phyloP scores from a whole-genome alignment of 352 stramenopile genomes.

The Globisporangium acanthophoron region DNA sequence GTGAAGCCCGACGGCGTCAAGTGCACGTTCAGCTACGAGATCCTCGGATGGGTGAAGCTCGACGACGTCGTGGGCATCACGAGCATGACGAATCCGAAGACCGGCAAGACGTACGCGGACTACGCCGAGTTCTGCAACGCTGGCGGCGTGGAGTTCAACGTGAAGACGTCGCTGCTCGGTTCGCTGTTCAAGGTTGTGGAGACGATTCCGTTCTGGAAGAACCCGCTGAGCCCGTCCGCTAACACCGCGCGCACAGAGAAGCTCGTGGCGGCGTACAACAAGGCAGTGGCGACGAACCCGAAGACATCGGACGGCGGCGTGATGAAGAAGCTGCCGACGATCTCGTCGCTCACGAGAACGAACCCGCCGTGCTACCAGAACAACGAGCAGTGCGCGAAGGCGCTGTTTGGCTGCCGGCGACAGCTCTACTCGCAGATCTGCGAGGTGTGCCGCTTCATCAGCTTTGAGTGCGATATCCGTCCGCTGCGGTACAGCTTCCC shows the following conservation, averaged over 20 bases:
- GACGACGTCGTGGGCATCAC: conserved; percentile 76
- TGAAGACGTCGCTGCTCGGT: conserved; percentile 21
- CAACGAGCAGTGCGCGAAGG: conserved; percentile 33
- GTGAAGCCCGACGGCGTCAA: conserved; percentile 46
- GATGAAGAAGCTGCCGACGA: conserved; percentile 41
- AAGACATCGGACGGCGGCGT: conserved; percentile 28
- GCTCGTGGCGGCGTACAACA: conserved; percentile 44
- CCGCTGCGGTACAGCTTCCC: not conserved
- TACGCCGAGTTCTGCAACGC: conserved; percentile 59
- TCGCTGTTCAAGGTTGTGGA: conserved; percentile 22
- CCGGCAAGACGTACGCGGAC: too few relatives aligned
- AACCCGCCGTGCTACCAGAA: conserved; percentile 69
- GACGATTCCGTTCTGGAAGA: conserved; percentile 60
- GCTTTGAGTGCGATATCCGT: not conserved
- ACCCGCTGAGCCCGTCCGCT: conserved; percentile 32
- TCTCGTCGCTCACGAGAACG: conserved; percentile 20
- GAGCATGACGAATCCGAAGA: too few relatives aligned
- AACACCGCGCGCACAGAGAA: conserved; percentile 40
- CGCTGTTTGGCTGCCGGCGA: conserved; percentile 46
- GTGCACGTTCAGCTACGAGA: conserved; percentile 61
- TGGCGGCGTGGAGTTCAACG: conserved; percentile 48
- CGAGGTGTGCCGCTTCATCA: conserved; percentile 27
- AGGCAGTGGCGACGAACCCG: conserved; percentile 20
- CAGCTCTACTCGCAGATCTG: conserved; percentile 58
- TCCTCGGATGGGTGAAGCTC: conserved; percentile 52